These are phyloP conservation scores for Coniosporium tulheliwenetii DNA, from an alignment of 2,329 filamentous ascomycete genomes.

Conservation along the genomic window DNA sequence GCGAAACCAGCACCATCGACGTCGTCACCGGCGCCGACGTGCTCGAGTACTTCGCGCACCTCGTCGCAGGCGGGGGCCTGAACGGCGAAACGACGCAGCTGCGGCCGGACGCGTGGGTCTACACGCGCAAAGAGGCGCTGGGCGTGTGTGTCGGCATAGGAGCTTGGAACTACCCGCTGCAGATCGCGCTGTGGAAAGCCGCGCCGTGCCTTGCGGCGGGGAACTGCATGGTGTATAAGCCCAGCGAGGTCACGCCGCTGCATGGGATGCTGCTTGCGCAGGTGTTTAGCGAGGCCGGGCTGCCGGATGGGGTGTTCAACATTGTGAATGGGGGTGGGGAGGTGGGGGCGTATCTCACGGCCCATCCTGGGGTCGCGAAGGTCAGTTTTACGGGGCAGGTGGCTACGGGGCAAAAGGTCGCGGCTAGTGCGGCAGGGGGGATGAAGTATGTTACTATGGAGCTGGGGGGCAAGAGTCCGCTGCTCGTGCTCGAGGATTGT, in stretches of 20 bases:
- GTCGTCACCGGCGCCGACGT: slow-evolving; percentile 72
- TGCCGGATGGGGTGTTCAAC: slow-evolving; percentile 75
- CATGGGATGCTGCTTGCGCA: slow-evolving; percentile 62
- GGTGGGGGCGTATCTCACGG: slow-evolving; percentile 59
- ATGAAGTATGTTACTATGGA: slow-evolving; percentile 94
- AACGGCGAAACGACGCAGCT: slow-evolving; percentile 68
- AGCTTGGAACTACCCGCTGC: slow-evolving; percentile 85
- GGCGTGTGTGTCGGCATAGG: slow-evolving; percentile 79
- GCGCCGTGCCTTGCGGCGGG: slow-evolving; percentile 72
- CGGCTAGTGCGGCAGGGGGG: slow-evolving; percentile 53
- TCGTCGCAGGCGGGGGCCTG: slow-evolving; percentile 60
- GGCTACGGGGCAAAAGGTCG: slow-evolving; percentile 68
- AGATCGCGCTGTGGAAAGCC: slow-evolving; percentile 83
- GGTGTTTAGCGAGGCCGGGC: slow-evolving; percentile 62
- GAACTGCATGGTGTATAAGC: slow-evolving; percentile 86
- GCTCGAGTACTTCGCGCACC: slow-evolving; percentile 71
- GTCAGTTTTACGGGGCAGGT: slow-evolving; percentile 86
- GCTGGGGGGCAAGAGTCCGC: slow-evolving; percentile 72
- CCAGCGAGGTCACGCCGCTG: slow-evolving; percentile 75
- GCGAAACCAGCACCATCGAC: slow-evolving; percentile 73
- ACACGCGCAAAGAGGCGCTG: slow-evolving; percentile 66
- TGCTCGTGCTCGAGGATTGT: slow-evolving; percentile 67
- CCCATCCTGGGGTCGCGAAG: slow-evolving; percentile 61
- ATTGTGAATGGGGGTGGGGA: slow-evolving; percentile 69
- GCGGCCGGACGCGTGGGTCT: slow-evolving; percentile 63